Base-by-base conservation (phyloP, 2,329 filamentous ascomycete species). In the Colletotrichum truncatum region DNA sequence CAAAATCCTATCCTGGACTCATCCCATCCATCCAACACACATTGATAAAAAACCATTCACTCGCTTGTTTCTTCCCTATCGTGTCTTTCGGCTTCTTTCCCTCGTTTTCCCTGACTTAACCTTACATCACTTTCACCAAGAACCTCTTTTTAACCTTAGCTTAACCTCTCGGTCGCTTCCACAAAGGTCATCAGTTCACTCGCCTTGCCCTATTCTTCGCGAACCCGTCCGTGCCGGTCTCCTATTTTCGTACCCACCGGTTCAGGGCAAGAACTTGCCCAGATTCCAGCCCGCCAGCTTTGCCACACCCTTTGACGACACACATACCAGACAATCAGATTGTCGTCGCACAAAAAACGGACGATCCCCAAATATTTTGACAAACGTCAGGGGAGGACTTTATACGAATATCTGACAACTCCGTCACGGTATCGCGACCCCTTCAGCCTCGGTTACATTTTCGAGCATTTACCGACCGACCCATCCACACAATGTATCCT, bases 401-500 rank as follows among this genome's bases (percentile, higher is more conserved):
- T 10, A 25, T 23, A 25, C 25, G 48, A 34, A 48, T 46, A 53
- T 38, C 38, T 16, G 28, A 52, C 10, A 26, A 52, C 16, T 11
- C 53, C 6, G n/a, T 61, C n/a, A 8, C 48, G 52, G 45, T 28
- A 12, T 12, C 38, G 38, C 52, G 26, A 25, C 10, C 8, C 28
- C 10, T 41, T 46, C 16, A 34, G 7, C 51, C n/a, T n/a, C n/a
- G n/a, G n/a, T n/a, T n/a, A 49, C 5, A 8, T 11, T n/a, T 12
- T 14, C 26, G 9, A 21, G 4, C 9, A 32, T n/a, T 11, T 21
- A 25, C 3, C 51, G 14, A 28, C 25, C 43, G 51, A 49, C 46
- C 38, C 21, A 64, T 46, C 38, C 73, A 77, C 73, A 77, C 54
- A 60, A 88, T 88, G 86, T 82, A 82, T 72, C 75, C 81, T 26